A percentile compares a stretch with the other conserved stretches of the same genome.
Conservation (phyloP, 2,329 filamentous ascomycete genomes). For the Aspergillus tanneri region DNA sequence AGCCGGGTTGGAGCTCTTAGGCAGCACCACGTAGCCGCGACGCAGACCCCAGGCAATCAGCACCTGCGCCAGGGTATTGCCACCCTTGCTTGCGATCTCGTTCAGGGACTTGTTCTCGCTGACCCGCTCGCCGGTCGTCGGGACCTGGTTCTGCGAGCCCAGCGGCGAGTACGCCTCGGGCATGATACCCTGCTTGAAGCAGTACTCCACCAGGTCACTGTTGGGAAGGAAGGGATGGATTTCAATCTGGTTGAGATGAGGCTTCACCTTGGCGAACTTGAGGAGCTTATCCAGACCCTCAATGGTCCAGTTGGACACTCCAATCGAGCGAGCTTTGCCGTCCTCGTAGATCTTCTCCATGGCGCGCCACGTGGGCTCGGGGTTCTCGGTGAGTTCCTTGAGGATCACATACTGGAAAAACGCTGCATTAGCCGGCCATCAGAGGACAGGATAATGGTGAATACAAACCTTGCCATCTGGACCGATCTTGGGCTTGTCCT, state of each 20-base stretch:
- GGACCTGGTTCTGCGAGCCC: conserved; percentile 68
- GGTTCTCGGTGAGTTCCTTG: conserved; percentile 65
- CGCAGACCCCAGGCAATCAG: conserved; percentile 65
- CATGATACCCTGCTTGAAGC: conserved; percentile 42
- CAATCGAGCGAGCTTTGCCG: conserved; percentile 68
- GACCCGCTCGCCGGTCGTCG: conserved; percentile 66
- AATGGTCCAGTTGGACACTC: conserved; percentile 73
- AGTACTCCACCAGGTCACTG: conserved; percentile 44
- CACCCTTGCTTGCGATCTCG: conserved; percentile 57
- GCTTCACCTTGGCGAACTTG: conserved; percentile 43
- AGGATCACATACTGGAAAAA: conserved; percentile 57
- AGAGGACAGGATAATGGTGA: not conserved
- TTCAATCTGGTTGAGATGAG: conserved; percentile 48
- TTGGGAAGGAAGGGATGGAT: conserved; percentile 51
- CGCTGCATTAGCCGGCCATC: conserved; percentile 11
- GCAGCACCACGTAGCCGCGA: conserved; percentile 66
- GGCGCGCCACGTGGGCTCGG: conserved; percentile 62
- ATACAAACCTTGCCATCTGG: conserved; percentile 51
- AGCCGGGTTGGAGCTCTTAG: conserved; percentile 67
- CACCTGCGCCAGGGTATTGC: conserved; percentile 60
- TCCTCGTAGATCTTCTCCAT: conserved; percentile 61
- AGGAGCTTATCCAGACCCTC: conserved; percentile 49
- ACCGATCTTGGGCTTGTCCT: conserved; percentile 50
- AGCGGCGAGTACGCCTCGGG: conserved; percentile 47
- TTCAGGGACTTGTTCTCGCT: conserved; percentile 60